Evolutionary conservation across 2,329 filamentous ascomycete genomes (phyloP), one percentile per base, ranked within the genome.

Genomic region (Colletotrichum magnum): DNA sequence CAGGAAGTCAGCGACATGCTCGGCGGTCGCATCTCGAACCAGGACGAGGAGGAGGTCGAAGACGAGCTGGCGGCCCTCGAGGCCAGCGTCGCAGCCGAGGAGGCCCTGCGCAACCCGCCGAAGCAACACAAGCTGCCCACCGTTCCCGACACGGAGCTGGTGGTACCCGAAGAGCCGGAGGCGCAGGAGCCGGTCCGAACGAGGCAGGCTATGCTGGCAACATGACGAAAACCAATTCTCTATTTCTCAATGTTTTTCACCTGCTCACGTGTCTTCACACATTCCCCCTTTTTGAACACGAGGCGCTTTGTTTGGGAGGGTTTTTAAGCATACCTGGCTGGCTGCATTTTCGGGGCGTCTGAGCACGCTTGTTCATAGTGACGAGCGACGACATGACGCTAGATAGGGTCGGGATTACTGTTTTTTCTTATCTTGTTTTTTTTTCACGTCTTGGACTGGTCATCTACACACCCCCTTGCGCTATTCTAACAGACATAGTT

Each of bases 1-100:
- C 76, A 97, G 93, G 95, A 99, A 84, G 89, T 99, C 74, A 96
- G 92, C 81, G 94, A 97, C 58, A 93, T 98, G 88, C 89, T 99
- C 3, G 93, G 92, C 41, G 93, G 93, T 13, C 90, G 92, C 74
- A 95, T 99, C 84, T 94, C 94, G 15, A 96, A 94, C 77, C 93
- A 97, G 76, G 96, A 99, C 80, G 96, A 99, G 80, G 95, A 98
- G 77, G 96, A 98, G 77, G 96, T 99, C 41, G 96, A 99, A 79
- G 95, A 98, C 77, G 96, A 99, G 82, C 85, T 99, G 60, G 94
- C 93, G 64, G 92, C 91, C 1, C 86, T 99, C 72, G 93, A 95
- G 79, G 77, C 79, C 70, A 63, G 69, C 41, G 57, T 72, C 36
- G 59, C 58, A 36, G 64, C 53, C 6, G 69, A 69, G 58, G 61